A percentile compares a stretch with the other conserved stretches of the same genome.
Conservation (phyloP, 2,329 filamentous ascomycete genomes). For the Pyrenochaeta sp. region DNA sequence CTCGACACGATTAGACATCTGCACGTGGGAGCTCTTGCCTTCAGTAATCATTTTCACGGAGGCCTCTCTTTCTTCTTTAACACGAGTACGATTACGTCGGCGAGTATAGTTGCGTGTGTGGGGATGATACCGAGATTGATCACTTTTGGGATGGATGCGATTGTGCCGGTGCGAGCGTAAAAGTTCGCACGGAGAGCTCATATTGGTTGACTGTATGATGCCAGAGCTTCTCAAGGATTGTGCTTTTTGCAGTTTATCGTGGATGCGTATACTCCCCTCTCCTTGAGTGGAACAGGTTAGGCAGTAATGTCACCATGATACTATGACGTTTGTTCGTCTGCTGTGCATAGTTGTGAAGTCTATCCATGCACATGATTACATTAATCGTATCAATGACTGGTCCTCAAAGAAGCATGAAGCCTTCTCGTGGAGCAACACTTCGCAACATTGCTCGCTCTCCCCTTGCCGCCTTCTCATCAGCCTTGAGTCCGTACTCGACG, state of each 20-base stretch:
- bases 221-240: conserved; percentile 36
- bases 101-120: conserved; percentile 23
- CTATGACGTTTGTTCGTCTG: conserved; percentile 12
- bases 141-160: conserved; percentile 13
- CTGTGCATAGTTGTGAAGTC: background rate
- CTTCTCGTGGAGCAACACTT: background rate
- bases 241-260: conserved; percentile 31
- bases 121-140: conserved; percentile 37
- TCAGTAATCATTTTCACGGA: conserved; percentile 40
- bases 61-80: conserved; percentile 33
- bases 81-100: conserved; percentile 38
- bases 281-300: conserved; percentile 28
- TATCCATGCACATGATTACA: no score
- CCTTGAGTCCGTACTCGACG: background rate
- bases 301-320: conserved; percentile 45
- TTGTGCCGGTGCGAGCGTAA: conserved; percentile 33
- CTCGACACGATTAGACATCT: conserved; percentile 43
- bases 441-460: no score
- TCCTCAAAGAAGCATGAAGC: background rate
- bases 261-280: conserved; percentile 26
- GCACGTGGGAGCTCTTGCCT: conserved; percentile 36
- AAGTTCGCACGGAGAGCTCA: conserved; percentile 41
- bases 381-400: no score
- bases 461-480: background rate
- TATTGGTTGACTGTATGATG: conserved; percentile 40